Evolutionary conservation across 2,329 filamentous ascomycete genomes (phyloP).

Genomic region (Neofusicoccum cordaticola): DNA sequence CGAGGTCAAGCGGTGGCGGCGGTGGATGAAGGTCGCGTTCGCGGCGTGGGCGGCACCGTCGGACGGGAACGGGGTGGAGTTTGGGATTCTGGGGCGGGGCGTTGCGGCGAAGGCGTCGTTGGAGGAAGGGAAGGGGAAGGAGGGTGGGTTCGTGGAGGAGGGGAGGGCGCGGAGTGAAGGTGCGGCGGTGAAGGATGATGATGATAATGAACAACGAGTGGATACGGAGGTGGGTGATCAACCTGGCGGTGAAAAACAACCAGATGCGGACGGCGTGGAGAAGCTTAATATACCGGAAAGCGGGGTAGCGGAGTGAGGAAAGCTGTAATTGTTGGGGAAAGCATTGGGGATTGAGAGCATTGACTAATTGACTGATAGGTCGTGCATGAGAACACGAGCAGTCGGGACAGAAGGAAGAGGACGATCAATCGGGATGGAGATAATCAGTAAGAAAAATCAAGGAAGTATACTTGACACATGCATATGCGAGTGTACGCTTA

Average conservation of each 20-base stretch:
- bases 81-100: constrained; percentile 71
- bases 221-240: too few relatives aligned
- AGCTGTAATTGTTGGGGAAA: too few relatives aligned
- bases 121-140: not conserved
- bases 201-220: not conserved
- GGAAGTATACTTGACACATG: not conserved
- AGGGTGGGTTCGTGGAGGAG: not conserved
- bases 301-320: too few relatives aligned
- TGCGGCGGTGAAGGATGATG: not conserved
- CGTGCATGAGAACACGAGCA: too few relatives aligned
- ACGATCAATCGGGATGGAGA: too few relatives aligned
- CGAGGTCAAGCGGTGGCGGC: constrained; percentile 60
- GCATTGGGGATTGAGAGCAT: too few relatives aligned
- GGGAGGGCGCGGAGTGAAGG: not conserved
- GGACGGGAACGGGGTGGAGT: constrained; percentile 60
- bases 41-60: constrained; percentile 66
- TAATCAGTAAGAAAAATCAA: not conserved
- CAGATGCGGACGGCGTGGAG: too few relatives aligned
- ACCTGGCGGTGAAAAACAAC: too few relatives aligned
- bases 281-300: too few relatives aligned
- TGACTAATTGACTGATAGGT: too few relatives aligned
- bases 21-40: constrained; percentile 88
- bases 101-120: not conserved
- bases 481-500: not conserved
- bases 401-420: too few relatives aligned